phyloP scores from a whole-genome alignment of 1,284 basidiomycete genomes.

The Ceratobasidium sp. region DNA sequence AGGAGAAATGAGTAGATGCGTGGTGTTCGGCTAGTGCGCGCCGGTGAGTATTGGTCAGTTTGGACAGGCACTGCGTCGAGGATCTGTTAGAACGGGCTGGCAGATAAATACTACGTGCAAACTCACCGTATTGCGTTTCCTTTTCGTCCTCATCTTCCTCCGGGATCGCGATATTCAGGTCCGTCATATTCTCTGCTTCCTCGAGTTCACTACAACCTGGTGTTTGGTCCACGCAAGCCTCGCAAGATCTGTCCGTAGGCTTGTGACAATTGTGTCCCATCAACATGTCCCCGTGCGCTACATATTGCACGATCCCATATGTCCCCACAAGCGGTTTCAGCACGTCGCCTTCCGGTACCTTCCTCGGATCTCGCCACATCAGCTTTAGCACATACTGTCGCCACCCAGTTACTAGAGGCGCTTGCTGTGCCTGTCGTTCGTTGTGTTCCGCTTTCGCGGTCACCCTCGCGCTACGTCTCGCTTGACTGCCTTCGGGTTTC shows the following conservation, averaged over 20 bases:
- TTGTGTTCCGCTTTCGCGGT: too few relatives aligned
- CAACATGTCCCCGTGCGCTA: slow-evolving; percentile 6
- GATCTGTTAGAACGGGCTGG: not conserved
- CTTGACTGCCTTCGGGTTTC: not conserved
- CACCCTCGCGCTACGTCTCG: not conserved
- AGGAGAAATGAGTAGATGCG: slow-evolving; percentile 14
- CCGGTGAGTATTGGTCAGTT: not conserved
- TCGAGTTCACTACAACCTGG: not conserved
- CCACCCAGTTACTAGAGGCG: too few relatives aligned
- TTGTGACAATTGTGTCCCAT: not conserved
- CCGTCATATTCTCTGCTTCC: not conserved
- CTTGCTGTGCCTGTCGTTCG: too few relatives aligned
- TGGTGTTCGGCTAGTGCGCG: not conserved
- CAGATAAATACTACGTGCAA: not conserved
- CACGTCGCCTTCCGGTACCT: slow-evolving; percentile 29
- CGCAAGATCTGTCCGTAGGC: not conserved
- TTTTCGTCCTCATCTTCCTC: not conserved
- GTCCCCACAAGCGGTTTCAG: not conserved
- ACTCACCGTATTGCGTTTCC: not conserved
- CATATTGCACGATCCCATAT: slow-evolving; percentile 15
- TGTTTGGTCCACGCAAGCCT: not conserved
- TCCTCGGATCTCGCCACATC: slow-evolving; percentile 23
- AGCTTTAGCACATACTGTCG: slow-evolving; percentile 39
- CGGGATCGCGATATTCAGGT: not conserved
- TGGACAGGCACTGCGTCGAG: not conserved